Evolutionary conservation across 441 rosid species (phyloP).

Genomic region (Populus hybrid): DNA sequence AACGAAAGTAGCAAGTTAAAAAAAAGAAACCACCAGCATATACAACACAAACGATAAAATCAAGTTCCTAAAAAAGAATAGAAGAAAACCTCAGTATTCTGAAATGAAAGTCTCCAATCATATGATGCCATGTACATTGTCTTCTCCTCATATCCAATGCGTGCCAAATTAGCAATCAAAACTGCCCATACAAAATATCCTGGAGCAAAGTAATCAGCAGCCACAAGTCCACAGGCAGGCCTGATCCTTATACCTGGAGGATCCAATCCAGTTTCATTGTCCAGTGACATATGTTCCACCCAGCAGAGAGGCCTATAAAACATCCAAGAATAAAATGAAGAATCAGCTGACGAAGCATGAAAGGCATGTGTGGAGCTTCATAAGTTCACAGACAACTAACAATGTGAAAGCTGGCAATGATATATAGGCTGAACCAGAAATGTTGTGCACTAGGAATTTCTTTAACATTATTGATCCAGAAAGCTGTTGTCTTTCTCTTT

Average conservation of each 20-base stretch:
- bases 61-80: constrained; percentile 2
- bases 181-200: too few species aligned
- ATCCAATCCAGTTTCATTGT: constrained; percentile 95
- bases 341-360: constrained; percentile 6
- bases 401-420: constrained; percentile 1
- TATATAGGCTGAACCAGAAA: constrained; percentile 1
- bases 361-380: constrained; percentile 8
- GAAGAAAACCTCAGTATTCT: constrained; percentile 75
- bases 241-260: constrained; percentile 84
- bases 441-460: neutral
- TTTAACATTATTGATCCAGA: constrained; percentile 1
- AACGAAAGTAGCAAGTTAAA: neutral
- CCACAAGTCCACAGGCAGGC: constrained; percentile 79
- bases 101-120: constrained; percentile 42
- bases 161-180: constrained; percentile 75
- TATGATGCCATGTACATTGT: constrained; percentile 95
- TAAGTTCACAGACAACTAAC: neutral
- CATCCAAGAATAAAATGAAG: constrained; percentile 14
- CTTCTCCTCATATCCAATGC: constrained; percentile 93
- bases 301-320: constrained; percentile 84
- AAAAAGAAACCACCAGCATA: neutral
- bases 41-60: constrained; percentile 6
- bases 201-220: too few species aligned
- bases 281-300: constrained; percentile 94
- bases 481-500: neutral